Base-by-base conservation (phyloP, 305 asterid species). In the Fraxinus xanthoxyloides region DNA sequence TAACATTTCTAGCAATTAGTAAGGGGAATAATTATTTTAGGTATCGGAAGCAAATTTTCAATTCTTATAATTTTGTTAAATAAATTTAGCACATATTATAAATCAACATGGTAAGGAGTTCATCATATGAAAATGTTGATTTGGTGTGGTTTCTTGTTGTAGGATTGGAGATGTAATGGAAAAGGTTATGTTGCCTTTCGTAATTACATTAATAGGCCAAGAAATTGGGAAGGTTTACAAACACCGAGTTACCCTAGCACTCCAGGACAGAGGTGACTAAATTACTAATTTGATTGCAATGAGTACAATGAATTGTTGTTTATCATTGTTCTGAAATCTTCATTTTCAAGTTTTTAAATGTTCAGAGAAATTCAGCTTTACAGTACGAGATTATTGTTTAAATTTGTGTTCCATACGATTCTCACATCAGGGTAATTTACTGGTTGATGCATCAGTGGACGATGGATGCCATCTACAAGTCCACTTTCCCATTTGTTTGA, bases 401-500 rank as follows among this genome's bases (percentile, higher is more conserved):
- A 88, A 90, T 82, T 89, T 85, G 82, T 87, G 86, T 86, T 89
- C 88, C 89, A 85, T 83, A 88, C 89, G 82, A 85, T 90, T 88
- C 99, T 95, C 89, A 95, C 96, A 92, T 91, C 99, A 92, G 95
- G 98, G 79, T 92, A 88, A 90, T 94, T 92, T 95, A 89, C 95
- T 95, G 95, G 92, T 93, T 94, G 97, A 91, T 93, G 94, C 95
- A 91, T 92, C 98, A 96, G 99, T 89, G 98, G 95, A 85, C 93
- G 94, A 79, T 96, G 98, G 98, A 48, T 85, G 76, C 84, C 93
- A 82, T 89, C 98, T 89, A 86, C 93, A 84, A 87, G 91, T 87
- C 93, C 94, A 81, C 90, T 87, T 77, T 88, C 97, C 81, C 94
- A 84, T 19, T 78, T 86, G 76, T 81, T 86, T 70, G 98, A 96